These are phyloP conservation scores for Raffaelea ambrosiae DNA, from an alignment of 2,329 filamentous ascomycete species.

Conservation along the genomic window DNA sequence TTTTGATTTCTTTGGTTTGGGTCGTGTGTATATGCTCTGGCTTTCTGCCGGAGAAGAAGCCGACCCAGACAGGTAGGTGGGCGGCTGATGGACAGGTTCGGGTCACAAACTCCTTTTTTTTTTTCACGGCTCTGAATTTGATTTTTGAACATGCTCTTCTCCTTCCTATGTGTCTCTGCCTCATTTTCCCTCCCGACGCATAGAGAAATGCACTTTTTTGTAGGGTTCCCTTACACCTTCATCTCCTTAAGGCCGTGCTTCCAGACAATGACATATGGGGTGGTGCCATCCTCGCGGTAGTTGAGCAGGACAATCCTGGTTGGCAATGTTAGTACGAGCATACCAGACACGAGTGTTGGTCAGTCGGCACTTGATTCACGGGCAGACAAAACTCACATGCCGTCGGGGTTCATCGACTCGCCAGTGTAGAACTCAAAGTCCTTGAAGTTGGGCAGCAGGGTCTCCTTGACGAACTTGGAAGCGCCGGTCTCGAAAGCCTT, in stretches of 20 bases:
- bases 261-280: conserved; percentile 85
- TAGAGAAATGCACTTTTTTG: neutral
- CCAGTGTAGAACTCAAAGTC: conserved; percentile 93
- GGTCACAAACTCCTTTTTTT: too few relatives aligned
- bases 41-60: too few relatives aligned
- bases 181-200: too few relatives aligned
- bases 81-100: too few relatives aligned
- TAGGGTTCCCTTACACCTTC: conserved; percentile 68
- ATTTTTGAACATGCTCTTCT: too few relatives aligned
- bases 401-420: conserved; percentile 86
- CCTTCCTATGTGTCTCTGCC: too few relatives aligned
- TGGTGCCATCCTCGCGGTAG: conserved; percentile 94
- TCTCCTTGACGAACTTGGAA: conserved; percentile 68
- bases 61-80: too few relatives aligned
- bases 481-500: conserved; percentile 74
- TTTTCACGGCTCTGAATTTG: too few relatives aligned
- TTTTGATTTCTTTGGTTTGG: too few relatives aligned
- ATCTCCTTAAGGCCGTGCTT: conserved; percentile 83
- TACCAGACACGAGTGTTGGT: neutral
- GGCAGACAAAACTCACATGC: conserved; percentile 62
- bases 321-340: neutral
- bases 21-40: too few relatives aligned
- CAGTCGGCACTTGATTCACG: too few relatives aligned
- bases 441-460: conserved; percentile 77
- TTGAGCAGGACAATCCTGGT: conserved; percentile 80